phyloP scores from a whole-genome alignment of 78 protist species.

The Dictyostelium brefeldianum region DNA sequence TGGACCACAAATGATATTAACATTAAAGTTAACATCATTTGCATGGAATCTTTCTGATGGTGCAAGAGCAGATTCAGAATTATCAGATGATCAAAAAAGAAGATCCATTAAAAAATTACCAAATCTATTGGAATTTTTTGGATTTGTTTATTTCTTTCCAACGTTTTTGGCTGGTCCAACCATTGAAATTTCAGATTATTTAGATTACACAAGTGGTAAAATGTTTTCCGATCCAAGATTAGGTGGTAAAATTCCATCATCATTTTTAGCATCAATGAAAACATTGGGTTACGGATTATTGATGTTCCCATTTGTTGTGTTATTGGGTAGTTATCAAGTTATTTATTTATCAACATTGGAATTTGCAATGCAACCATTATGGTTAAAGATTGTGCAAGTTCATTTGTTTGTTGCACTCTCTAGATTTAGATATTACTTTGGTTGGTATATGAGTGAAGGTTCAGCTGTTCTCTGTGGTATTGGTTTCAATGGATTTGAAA shows the following conservation, averaged over 20 bases:
- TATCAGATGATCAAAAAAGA: constrained; percentile 68
- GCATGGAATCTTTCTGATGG: constrained; percentile 88
- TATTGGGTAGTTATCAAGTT: constrained; percentile 20
- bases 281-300: constrained; percentile 33
- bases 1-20: constrained; percentile 84
- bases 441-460: constrained; percentile 86
- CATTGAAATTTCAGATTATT: constrained; percentile 84
- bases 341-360: not conserved
- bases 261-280: constrained; percentile 16
- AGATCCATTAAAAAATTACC: constrained; percentile 78
- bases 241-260: constrained; percentile 19
- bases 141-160: constrained; percentile 84
- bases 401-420: constrained; percentile 39
- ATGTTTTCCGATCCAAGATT: constrained; percentile 38
- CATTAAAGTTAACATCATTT: constrained; percentile 72
- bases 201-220: constrained; percentile 29
- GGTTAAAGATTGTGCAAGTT: not conserved
- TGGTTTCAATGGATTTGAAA: constrained; percentile 74
- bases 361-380: constrained; percentile 61
- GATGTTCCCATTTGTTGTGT: constrained; percentile 34
- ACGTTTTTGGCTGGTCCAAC: constrained; percentile 89
- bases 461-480: constrained; percentile 66
- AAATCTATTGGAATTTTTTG: constrained; percentile 78
- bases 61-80: constrained; percentile 22
- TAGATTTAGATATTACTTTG: constrained; percentile 87